A percentile compares a stretch with the other conserved stretches of the same genome.
Evolutionary conservation across 768 basidiomycete species (phyloP).

Genomic region (Leccinum broughii): DNA sequence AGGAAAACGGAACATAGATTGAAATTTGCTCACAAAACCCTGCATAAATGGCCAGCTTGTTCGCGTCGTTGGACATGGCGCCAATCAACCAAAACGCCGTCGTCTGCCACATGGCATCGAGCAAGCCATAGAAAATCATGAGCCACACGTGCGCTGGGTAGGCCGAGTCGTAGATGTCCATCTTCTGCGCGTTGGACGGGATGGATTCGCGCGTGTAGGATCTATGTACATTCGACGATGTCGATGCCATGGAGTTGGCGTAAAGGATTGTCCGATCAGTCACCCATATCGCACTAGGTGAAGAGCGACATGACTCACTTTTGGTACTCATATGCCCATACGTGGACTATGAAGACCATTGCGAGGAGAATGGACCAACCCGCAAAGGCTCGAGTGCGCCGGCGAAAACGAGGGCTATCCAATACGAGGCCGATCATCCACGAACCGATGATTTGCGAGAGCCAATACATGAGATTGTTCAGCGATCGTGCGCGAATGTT

Average conservation of each 20-base stretch:
- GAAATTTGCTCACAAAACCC: slow-evolving; percentile 67
- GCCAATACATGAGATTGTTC: slow-evolving; percentile 81
- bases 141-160: slow-evolving; percentile 61
- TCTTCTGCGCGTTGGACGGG: slow-evolving; percentile 39
- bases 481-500: slow-evolving; percentile 76
- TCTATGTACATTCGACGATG: slow-evolving; percentile 28
- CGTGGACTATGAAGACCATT: slow-evolving; percentile 69
- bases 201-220: slow-evolving; percentile 56
- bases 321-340: slow-evolving; percentile 79
- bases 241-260: not conserved
- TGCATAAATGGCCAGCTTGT: slow-evolving; percentile 75
- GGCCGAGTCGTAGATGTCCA: slow-evolving; percentile 57
- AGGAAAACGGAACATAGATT: not conserved
- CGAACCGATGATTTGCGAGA: slow-evolving; percentile 75
- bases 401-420: slow-evolving; percentile 53
- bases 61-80: slow-evolving; percentile 81
- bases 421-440: slow-evolving; percentile 68
- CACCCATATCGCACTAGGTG: not conserved
- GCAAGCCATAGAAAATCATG: slow-evolving; percentile 70
- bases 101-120: slow-evolving; percentile 87
- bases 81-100: slow-evolving; percentile 83
- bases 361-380: slow-evolving; percentile 64
- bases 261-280: not conserved
- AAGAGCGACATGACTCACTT: slow-evolving; percentile 44
- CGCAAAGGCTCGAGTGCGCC: slow-evolving; percentile 69